Evolutionary conservation across 495 filamentous ascomycete genomes (phyloP), one percentile per base, ranked within the genome.

Genomic region (Aspergillus funiculosus): DNA sequence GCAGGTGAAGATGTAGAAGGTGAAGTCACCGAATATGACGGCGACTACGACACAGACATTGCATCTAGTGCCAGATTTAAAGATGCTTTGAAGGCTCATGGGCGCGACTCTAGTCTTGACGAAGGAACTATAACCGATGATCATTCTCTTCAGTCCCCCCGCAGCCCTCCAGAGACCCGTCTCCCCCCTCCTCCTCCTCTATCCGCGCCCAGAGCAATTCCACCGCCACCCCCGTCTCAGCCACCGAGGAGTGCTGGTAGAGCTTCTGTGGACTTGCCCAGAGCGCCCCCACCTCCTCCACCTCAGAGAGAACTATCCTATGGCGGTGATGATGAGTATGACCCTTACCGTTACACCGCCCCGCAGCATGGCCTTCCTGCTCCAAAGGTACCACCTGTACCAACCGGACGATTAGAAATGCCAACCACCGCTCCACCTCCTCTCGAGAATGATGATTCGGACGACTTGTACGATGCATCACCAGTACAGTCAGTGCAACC

Each of bases 11-110:
- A 87, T 29, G 85, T 76, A 13, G 87, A 80, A 48, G 86, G 90
- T 31, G 89, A 92, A 58, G 72, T 87, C 26, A 94, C 87, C 2
- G 92, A 96, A 62, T 97, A 97, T 59, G 92, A 98, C 62, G 92
- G 90, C 14, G 92, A 97, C 59, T 97, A 98, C 61, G 92, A 97
- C 54, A 98, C 92, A 28, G 92, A 97, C 62, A 96, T 98, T 53
- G 90, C 86, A 1, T 85, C 94, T 32, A 83, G 87, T 21, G 89
- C 80, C 7, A 84, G 85, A 29, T 85, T 92, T 60, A 92, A 94
- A 64, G 92, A 95, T 68, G 91, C 92, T 3, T 62, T 97, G 43
- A 94, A 88, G 56, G 61, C 86, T 14, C 88, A 95, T 64, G 81
- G 78, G 22, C 77, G 82, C 32, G 87, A 89, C 28, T 80, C 83